Base-by-base conservation (phyloP, 495 filamentous ascomycete species). In the Talaromyces stipitatus region DNA sequence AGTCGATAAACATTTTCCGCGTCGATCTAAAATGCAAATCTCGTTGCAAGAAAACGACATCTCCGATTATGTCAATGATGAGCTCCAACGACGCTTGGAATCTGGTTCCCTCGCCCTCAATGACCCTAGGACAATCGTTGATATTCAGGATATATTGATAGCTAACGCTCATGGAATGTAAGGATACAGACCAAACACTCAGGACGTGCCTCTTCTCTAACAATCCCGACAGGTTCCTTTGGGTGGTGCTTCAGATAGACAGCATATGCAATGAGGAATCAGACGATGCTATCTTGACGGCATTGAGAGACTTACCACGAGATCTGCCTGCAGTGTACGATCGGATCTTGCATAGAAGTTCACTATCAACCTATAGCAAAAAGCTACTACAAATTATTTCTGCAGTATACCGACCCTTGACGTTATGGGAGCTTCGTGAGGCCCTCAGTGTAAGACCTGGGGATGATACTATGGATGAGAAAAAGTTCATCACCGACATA, bases 181-280 rank as follows among this genome's bases (percentile, higher is more conserved):
- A 28, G 48, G n/a, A 52, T 16, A 29, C 27, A 8, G 10, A 2
- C 22, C 41, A 2, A 51, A 57, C 16, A 6, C 14, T 38, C 16
- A 5, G 14, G 14, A 38, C 16, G 33, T 38, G 14, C 1, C n/a
- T n/a, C 33, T 38, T 38, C 2, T 18, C 33, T 38, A 8, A 38
- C 47, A 59, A 11, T 47, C 22, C 16, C 54, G 59, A 59, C 16
- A 77, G 77, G 73, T 77, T 78, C 53, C 72, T 78, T 29, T 78
- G 74, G 75, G 75, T 75, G 12, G 67, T 65, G 53, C 66, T 78
- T 43, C 72, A 79, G 60, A 74, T 77, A 50, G 61, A 73, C 27
- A 60, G 62, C 29, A 43, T 79, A 26, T 76, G 72, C 53, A 53
- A 26, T 12, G 66, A 64, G 64, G 64, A 67, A 56, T 73, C 72